Conservation (phyloP, 169 alveolate species). For the Eimeria necatrix region DNA sequence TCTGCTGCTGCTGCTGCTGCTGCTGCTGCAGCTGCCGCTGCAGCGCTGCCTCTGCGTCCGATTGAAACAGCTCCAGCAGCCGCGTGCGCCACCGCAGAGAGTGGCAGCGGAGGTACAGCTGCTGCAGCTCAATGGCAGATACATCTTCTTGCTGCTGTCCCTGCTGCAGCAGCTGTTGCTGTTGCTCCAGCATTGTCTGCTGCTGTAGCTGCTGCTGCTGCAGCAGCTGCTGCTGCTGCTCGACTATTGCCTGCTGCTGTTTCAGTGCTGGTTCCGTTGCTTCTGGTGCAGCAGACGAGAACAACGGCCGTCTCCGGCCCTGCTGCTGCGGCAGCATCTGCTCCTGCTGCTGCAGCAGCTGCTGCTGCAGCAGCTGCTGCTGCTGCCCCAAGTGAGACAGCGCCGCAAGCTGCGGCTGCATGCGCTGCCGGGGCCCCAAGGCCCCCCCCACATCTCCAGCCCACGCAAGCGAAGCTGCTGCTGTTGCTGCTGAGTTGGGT, state of each 20-base stretch:
- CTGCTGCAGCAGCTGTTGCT: background rate
- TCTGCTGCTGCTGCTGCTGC: background rate
- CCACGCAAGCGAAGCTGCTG: background rate
- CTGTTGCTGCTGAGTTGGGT: background rate
- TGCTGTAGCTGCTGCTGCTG: background rate
- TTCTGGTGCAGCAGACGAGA: background rate
- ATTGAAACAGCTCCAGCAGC: background rate
- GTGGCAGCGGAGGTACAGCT: background rate
- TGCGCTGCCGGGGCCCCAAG: slow-evolving; percentile 1
- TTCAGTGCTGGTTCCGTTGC: background rate
- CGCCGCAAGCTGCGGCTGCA: background rate
- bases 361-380: background rate
- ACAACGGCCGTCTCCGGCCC: background rate
- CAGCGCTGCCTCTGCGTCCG: background rate
- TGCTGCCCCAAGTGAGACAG: background rate
- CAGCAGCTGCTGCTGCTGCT: background rate
- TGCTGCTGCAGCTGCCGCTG: background rate
- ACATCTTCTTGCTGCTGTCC: background rate
- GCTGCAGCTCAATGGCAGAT: background rate
- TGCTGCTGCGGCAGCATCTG: background rate
- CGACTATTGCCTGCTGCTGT: background rate
- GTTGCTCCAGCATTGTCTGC: background rate
- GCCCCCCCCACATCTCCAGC: background rate
- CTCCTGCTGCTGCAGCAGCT: background rate
- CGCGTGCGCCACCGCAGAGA: background rate